Base-by-base conservation (phyloP, 2,329 filamentous ascomycete species). In the Aureobasidium sp. region DNA sequence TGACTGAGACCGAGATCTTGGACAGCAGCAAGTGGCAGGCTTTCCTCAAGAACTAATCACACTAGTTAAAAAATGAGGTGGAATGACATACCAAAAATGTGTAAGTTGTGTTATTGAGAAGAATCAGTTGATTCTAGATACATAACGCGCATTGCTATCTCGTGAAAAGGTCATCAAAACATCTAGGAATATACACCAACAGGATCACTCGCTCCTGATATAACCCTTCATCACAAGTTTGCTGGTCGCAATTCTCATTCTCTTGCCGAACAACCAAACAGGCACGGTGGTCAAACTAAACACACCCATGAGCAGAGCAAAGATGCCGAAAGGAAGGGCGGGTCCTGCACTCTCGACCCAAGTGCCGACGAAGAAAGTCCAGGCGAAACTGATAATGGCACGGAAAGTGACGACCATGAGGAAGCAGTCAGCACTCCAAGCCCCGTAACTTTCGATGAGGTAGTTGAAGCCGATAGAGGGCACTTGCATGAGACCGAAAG, bases 321-420 rank as follows among this genome's bases (percentile, higher is more conserved):
- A 82, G 3, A 83, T 76, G 0, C 81, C 81, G 68, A 83, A 84
- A 0, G 80, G 76, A 59, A 80, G 70, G 0, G 81, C 75, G 1
- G 76, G 66, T 0, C 82, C 82, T 0, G 67, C 69, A 0, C 70
- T 52, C 1, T 71, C 66, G 0, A 81, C 73, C 81, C 81, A 84
- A 4, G 76, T 71, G 2, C 75, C 75, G 0, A 80, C 77, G 48
- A 84, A 83, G 61, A 82, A 82, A 0, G 79, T 81, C 80, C 81
- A 84, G 0, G 79, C 76, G 65, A 84, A 84, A 0, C 77, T 74
- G 9, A 84, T 76, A 5, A 82, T 69, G 12, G 79, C 74, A 3
- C 81, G 74, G 17, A 79, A 69, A 36, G 77, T 77, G 1, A 80
- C 82, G 0, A 83, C 77, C 56, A 80, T 78, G 13, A 81, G 79